Base-by-base conservation (phyloP, 2,329 filamentous ascomycete species). In the Sporothrix brasiliensis region DNA sequence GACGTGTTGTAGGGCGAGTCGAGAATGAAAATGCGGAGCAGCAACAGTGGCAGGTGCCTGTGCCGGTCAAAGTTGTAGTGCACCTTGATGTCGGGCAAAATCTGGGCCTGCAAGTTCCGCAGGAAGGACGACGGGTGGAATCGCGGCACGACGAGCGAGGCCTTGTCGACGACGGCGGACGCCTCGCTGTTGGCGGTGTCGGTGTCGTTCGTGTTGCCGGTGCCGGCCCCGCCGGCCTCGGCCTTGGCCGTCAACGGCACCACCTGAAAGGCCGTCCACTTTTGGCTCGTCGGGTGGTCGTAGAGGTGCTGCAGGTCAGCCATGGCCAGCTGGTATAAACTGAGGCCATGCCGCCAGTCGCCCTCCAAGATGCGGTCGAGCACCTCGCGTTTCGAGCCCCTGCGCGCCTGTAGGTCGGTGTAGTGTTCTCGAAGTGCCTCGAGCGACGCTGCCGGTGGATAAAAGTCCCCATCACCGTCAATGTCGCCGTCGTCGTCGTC, bases 121-220 rank as follows among this genome's bases (percentile, higher is more conserved):
- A 96, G 83, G 78, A 97, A 97, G 0, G 90, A 92, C 4, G 91
- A 88, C 0, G 92, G 91, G 76, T 96, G 92, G 76, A 95, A 92
- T 19, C 90, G 88, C 13, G 92, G 92, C 65, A 90, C 81, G 3
- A 78, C 76, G 44, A 88, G 78, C 7, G 83, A 82, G 73, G 81
- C 78, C 63, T 80, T 79, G 75, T 88, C 83, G 16, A 82, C 75
- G 71, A 79, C 78, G 47, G 82, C 39, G 82, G 56, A 27, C 2
- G 60, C 56, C 4, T 63, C 63, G 11, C 34, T 47, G 39, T 47
- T 56, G 16, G 50, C 54, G 6, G 16, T 61, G n/a, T 41, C 58
- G 41, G 41, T 34, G 34, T 9, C 9, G 34, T 9, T 34, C 6
- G 34, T 34, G 47, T 10, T 80, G 44, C 73, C 76, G 69, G 11